Evolutionary conservation across 2,329 filamentous ascomycete species (phyloP), one percentile per base, ranked within the genome.

Genomic region (Grosmannia clavigera): DNA sequence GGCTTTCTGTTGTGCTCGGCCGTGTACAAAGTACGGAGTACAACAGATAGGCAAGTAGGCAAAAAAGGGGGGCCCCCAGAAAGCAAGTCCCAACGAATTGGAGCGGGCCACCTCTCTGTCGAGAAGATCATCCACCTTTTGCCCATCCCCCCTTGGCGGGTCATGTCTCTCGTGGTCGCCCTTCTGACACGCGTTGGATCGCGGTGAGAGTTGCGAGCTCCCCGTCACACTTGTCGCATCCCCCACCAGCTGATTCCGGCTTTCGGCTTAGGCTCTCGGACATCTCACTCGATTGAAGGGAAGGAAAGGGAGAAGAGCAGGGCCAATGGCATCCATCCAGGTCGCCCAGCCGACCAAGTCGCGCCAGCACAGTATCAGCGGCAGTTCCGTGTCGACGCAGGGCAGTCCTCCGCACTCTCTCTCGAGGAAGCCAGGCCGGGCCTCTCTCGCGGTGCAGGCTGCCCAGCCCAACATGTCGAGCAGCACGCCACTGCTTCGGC

Each of bases 381-480:
- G 60, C 65, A 70, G 65, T 66, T 58, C 73, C 62, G 64, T 65
- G 40, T 63, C 64, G 50, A 52, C 55, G 60, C 35, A 62, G 62
- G 51, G 58, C 58, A 61, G 43, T 22, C 43, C 43, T 4, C 43
- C 16, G 2, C 33, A 35, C 33, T 2, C 16, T 4, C 43, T 46
- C 16, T n/a, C 43, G 1, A 2, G 43, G 43, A 46, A 46, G 43
- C 43, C 75, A 61, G 74, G 78, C 67, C 74, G 78, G 67, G 78
- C 80, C 51, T 87, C 85, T n/a, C 73, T 87, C 55, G 81, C 83
- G 6, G 33, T 35, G 33, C 33, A 35, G 33, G 33, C 33, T 11
- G 9, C 6, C 33, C 33, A 35, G 33, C 33, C 33, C 6, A 35
- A 11, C 33, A 35, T 35, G 33, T 9, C 33, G 6, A n/a, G n/a